Conservation (phyloP, 139 green algal species). For the Micractinium sp. region DNA sequence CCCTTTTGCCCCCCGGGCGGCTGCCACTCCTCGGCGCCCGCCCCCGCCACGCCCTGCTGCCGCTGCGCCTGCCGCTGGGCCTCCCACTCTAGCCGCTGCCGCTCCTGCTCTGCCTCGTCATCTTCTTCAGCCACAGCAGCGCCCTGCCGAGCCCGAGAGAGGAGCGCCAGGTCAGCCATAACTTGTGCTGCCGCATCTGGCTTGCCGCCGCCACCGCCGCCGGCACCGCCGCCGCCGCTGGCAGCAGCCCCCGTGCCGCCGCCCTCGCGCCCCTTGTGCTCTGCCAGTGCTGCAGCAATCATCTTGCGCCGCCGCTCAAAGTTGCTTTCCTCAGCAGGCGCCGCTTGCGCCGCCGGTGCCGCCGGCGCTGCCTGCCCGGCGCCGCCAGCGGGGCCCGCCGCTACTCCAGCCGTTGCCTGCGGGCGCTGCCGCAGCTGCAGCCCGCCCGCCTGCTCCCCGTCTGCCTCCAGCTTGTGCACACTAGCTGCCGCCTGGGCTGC, state of each 20-base stretch:
- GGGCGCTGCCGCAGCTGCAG: constrained; percentile 17
- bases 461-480: constrained; percentile 11
- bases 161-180: constrained; percentile 27
- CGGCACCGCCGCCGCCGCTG: neutral
- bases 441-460: neutral
- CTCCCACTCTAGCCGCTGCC: neutral
- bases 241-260: neutral
- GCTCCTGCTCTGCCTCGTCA: neutral
- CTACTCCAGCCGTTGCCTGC: neutral
- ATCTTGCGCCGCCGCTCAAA: constrained; percentile 38
- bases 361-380: neutral
- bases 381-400: neutral
- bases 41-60: neutral
- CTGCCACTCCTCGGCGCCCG: constrained; percentile 45
- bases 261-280: constrained; percentile 1
- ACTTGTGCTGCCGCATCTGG: constrained; percentile 31
- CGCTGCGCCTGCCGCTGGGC: neutral
- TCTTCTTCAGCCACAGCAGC: neutral
- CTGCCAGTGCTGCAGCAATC: constrained; percentile 35
- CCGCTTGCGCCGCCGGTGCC: neutral
- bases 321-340: constrained; percentile 8
- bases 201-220: constrained; percentile 7
- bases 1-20: constrained; percentile 65
- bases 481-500: constrained; percentile 13
- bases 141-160: constrained; percentile 18